Evolutionary conservation across 352 stramenopile genomes (phyloP), one percentile per base, ranked within the genome.

Genomic region (Phytophthora hibernalis): DNA sequence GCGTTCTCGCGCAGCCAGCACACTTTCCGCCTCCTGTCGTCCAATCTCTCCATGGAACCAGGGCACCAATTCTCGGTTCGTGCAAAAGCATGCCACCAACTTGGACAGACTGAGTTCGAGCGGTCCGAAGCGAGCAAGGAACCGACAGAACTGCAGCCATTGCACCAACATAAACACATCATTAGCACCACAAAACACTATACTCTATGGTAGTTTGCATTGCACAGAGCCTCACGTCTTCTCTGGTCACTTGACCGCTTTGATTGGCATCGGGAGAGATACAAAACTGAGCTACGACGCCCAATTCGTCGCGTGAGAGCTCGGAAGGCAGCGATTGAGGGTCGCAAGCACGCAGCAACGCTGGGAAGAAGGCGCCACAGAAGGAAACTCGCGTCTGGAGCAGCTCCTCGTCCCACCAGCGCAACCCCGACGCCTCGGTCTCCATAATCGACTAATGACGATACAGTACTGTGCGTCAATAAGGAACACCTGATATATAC

Each of bases 1-100:
- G 10, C 68, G 40, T 44, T 54, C 59, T n/a, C 20, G 47, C 3
- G 55, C 38, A 1, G 76, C 55, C 5, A 92, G 59, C 24, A 82
- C 54, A 1, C 56, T 50, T 30, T 95, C 84, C 0, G 84, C 75
- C 13, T 90, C 78, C 3, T 66, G 57, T 9, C 86, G 65, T 2
- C 73, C 76, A 43, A 92, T 71, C 28, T 78, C 70, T 22, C 86
- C 86, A 55, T 95, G 85, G 58, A 93, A 95, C 84, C 84, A 95
- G 54, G 80, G 57, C 51, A 85, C 82, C 11, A 95, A 43, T 54
- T 90, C 83, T 5, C 79, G 61, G 33, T 82, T 83, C 26, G 79
- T 67, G 8, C 74, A 85, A 18, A 93, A 87, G 55, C 82, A 90
- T 37, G 74, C 76, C 30, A 91, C 73, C 24, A 90, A 48, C 58